phyloP scores from a whole-genome alignment of 306 rosid species.

The Bauhinia variegata region DNA sequence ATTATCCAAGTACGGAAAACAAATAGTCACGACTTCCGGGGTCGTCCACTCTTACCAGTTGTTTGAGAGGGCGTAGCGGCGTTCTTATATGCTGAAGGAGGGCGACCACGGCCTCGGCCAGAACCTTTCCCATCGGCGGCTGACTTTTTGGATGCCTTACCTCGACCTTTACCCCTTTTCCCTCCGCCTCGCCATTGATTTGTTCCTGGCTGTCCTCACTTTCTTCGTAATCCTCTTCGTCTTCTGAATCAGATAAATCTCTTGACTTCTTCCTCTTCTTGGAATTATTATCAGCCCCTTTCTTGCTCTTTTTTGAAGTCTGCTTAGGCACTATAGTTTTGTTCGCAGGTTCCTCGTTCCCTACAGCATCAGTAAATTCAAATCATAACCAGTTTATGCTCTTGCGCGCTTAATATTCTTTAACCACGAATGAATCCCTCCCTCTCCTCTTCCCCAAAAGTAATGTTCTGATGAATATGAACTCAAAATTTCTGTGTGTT shows the following conservation, averaged over 20 bases:
- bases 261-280: slow-evolving; percentile 79
- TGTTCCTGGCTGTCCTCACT: slow-evolving; percentile 62
- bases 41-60: slow-evolving; percentile 87
- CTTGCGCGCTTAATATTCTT: no score
- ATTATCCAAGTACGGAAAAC: slow-evolving; percentile 55
- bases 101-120: slow-evolving; percentile 62
- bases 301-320: slow-evolving; percentile 64
- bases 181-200: slow-evolving; percentile 57
- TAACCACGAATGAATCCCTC: no score
- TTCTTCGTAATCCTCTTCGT: slow-evolving; percentile 53
- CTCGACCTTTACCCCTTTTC: slow-evolving; percentile 55
- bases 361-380: slow-evolving; percentile 44
- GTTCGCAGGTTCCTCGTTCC: slow-evolving; percentile 44
- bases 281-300: slow-evolving; percentile 58
- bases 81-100: slow-evolving; percentile 54
- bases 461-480: no score
- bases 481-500: neutral
- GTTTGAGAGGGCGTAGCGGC: slow-evolving; percentile 52
- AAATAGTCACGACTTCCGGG: slow-evolving; percentile 68
- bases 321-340: slow-evolving; percentile 56
- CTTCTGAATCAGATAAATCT: slow-evolving; percentile 73
- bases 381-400: neutral
- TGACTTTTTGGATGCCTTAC: slow-evolving; percentile 57
- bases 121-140: slow-evolving; percentile 43
- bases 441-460: no score